Percentiles rank a stretch among this genome's conserved stretches.
Conservation (phyloP, 306 rosid genomes). For the Vigna reflexopilosa region DNA sequence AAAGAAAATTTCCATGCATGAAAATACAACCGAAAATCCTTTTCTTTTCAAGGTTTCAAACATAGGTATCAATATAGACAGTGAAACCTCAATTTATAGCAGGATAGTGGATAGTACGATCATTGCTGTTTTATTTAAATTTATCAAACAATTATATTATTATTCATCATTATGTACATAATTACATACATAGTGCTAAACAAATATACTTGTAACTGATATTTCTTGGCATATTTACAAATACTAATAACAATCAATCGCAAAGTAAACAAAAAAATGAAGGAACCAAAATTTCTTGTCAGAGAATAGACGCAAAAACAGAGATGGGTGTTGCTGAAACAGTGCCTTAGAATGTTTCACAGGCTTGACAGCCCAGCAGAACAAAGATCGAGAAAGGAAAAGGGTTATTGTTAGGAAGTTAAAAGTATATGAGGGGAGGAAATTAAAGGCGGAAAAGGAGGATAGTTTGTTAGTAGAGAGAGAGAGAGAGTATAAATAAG, state of each 20-base stretch:
- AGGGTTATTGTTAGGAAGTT: not conserved
- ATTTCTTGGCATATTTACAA: not conserved
- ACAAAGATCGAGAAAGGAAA: not conserved
- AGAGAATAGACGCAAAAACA: not conserved
- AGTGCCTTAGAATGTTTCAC: too few species aligned
- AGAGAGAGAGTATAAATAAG: too few species aligned
- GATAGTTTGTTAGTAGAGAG: too few species aligned
- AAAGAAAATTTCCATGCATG: not conserved
- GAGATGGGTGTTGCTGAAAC: not conserved
- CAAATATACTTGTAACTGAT: not conserved
- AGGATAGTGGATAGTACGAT: not conserved
- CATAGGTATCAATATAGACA: not conserved
- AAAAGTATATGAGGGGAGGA: too few species aligned
- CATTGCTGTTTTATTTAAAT: not conserved
- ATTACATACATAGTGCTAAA: not conserved
- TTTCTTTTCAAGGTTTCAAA: not conserved
- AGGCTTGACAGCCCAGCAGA: not conserved
- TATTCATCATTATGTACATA: not conserved
- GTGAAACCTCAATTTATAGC: not conserved
- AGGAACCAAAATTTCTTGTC: not conserved
- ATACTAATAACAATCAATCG: not conserved
- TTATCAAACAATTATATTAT: not conserved
- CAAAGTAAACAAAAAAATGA: not conserved
- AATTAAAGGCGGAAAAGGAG: too few species aligned
- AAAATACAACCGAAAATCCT: slow-evolving; percentile 10